Base-by-base conservation (phyloP, 768 basidiomycete genomes). In the Sarcomyxa edulis region DNA sequence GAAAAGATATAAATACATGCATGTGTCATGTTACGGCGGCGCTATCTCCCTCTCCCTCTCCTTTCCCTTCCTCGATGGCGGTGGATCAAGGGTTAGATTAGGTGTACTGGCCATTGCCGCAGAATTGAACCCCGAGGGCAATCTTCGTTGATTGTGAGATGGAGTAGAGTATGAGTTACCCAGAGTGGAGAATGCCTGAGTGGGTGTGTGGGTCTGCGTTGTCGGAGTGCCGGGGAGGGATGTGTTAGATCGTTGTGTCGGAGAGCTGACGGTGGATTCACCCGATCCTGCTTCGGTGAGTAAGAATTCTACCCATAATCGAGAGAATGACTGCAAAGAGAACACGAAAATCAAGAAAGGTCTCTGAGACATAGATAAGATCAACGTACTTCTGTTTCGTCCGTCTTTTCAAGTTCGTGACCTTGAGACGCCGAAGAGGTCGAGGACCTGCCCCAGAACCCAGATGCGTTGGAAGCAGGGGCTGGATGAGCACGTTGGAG, bases 301-400 rank as follows among this genome's bases (percentile, higher is more conserved):
- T 3, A 99, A 74, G 56, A 95, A 99, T 59, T 99, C 96, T 32
- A 99, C 95, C 84, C 93, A 99, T 8, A 97, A 75, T 32, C 93
- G 87, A 26, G 91, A 94, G 65, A 99, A 99, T 0, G 92, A 95
- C 94, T 98, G 48, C 9, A 43, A n/a, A n/a, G 22, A 20, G 34
- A 31, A 10, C 5, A 33, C n/a, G 19, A 38, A n/a, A 15, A 29
- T 22, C 3, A 16, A 33, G 11, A 30, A 47, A 32, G 20, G 22
- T 23, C 23, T 28, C 20, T 16, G 21, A 31, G 19, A 33, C 23
- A 27, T 12, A 21, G 37, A 29, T 8, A 28, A 16, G 6, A 32
- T 11, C 25, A 2, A 55, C 68, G 4, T 46, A 87, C 88, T 73
- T 91, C 88, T 3, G 87, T 88, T 56, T 89, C 86, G 46, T 90